Evolutionary conservation across 1,284 basidiomycete species (phyloP).

Genomic region (Athelia sp.): DNA sequence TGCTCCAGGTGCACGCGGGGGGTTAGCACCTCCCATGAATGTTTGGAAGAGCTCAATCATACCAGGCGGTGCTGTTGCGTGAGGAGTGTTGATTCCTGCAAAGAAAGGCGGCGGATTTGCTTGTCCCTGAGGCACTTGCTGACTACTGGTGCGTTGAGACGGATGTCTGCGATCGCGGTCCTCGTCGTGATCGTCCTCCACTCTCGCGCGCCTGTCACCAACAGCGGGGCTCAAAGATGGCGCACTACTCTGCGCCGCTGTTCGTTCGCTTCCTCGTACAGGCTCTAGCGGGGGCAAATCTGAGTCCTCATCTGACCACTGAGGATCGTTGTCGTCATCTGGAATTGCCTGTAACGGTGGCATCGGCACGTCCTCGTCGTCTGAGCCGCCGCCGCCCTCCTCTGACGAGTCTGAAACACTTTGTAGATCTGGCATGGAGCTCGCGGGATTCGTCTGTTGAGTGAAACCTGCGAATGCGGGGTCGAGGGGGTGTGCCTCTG

Average conservation of each 20-base stretch:
- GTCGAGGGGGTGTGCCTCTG: not conserved
- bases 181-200: slow-evolving; percentile 50
- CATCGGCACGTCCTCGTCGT: slow-evolving; percentile 27
- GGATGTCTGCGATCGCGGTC: slow-evolving; percentile 55
- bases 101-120: slow-evolving; percentile 5
- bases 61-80: not conserved
- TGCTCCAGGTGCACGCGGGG: not conserved
- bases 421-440: slow-evolving; percentile 10
- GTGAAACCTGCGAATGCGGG: slow-evolving; percentile 1
- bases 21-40: not conserved
- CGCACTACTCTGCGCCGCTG: too few species aligned
- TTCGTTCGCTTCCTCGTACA: slow-evolving; percentile 22
- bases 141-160: slow-evolving; percentile 35
- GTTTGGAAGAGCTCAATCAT: not conserved
- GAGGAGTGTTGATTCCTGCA: not conserved
- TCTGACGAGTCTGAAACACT: not conserved
- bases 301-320: slow-evolving; percentile 20
- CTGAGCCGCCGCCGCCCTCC: not conserved
- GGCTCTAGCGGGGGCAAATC: slow-evolving; percentile 19
- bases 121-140: slow-evolving; percentile 3
- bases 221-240: too few species aligned
- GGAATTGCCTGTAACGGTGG: slow-evolving; percentile 36
- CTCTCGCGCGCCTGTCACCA: slow-evolving; percentile 44
- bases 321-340: slow-evolving; percentile 27
- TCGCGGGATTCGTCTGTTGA: slow-evolving; percentile 18